These are phyloP conservation scores for Raffaelea arxii DNA, from an alignment of 2,329 filamentous ascomycete genomes.

Conservation along the genomic window DNA sequence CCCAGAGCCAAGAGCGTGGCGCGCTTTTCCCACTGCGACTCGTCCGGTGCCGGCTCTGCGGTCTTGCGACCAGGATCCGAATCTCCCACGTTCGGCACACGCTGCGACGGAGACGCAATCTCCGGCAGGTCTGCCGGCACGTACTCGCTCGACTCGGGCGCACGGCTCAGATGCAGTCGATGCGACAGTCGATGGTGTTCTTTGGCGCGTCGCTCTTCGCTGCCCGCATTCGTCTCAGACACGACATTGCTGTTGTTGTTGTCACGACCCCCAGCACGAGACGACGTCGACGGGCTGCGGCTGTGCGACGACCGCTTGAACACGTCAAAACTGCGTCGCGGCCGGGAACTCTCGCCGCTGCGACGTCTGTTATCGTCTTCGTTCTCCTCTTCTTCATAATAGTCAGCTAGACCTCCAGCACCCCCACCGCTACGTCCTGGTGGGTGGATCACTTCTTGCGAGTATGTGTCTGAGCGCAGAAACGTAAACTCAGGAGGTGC, in stretches of 20 bases:
- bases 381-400: slow-evolving; percentile 11
- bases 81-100: slow-evolving; percentile 32
- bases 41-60: slow-evolving; percentile 22
- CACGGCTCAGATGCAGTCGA: slow-evolving; percentile 56
- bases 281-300: slow-evolving; percentile 38
- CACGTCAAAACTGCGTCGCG: slow-evolving; percentile 22
- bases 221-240: slow-evolving; percentile 4
- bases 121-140: slow-evolving; percentile 73
- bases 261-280: slow-evolving; percentile 25
- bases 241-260: slow-evolving; percentile 20
- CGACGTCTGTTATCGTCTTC: slow-evolving; percentile 5
- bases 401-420: no score
- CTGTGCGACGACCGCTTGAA: slow-evolving; percentile 32
- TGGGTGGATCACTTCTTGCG: slow-evolving; percentile 68
- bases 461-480: slow-evolving; percentile 72
- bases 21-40: slow-evolving; percentile 83
- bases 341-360: slow-evolving; percentile 5
- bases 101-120: no score
- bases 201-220: background rate
- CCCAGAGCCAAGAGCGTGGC: slow-evolving; percentile 77
- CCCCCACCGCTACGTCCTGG: no score
- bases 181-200: slow-evolving; percentile 48
- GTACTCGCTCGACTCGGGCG: slow-evolving; percentile 55
- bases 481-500: slow-evolving; percentile 65
- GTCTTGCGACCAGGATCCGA: slow-evolving; percentile 22